These are phyloP conservation scores for Agaricus bisporus DNA, from an alignment of 768 basidiomycete genomes.

Conservation along the genomic window DNA sequence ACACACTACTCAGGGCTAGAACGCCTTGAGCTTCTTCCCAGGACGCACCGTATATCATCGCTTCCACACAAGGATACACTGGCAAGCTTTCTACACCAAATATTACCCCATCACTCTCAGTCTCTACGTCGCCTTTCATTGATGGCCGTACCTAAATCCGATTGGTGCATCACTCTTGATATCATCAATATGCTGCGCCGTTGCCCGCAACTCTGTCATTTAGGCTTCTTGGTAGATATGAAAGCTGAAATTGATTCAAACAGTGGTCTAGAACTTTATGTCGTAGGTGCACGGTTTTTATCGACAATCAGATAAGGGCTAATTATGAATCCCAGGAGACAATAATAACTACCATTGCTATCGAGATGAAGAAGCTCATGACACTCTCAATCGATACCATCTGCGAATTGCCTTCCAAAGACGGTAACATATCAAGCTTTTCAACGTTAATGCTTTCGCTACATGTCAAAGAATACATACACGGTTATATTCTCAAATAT, in stretches of 20 bases:
- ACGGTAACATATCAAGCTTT: not conserved
- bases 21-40: not conserved
- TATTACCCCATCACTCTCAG: not conserved
- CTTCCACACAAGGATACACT: not conserved
- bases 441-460: not conserved
- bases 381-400: not conserved
- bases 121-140: not conserved
- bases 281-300: not conserved
- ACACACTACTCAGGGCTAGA: not conserved
- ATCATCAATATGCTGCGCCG: not conserved
- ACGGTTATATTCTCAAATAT: not conserved
- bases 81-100: not conserved
- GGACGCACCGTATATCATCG: not conserved
- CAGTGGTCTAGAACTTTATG: not conserved
- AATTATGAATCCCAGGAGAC: not conserved
- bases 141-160: not conserved
- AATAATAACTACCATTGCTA: not conserved
- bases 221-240: not conserved
- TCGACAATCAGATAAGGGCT: not conserved
- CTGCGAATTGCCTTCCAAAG: not conserved
- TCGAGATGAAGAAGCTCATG: not conserved
- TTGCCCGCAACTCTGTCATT: not conserved
- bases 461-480: not conserved
- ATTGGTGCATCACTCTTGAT: not conserved
- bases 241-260: not conserved